These are phyloP conservation scores for Pleurotus pulmonarius DNA, from an alignment of 768 basidiomycete genomes.

Conservation along the genomic window DNA sequence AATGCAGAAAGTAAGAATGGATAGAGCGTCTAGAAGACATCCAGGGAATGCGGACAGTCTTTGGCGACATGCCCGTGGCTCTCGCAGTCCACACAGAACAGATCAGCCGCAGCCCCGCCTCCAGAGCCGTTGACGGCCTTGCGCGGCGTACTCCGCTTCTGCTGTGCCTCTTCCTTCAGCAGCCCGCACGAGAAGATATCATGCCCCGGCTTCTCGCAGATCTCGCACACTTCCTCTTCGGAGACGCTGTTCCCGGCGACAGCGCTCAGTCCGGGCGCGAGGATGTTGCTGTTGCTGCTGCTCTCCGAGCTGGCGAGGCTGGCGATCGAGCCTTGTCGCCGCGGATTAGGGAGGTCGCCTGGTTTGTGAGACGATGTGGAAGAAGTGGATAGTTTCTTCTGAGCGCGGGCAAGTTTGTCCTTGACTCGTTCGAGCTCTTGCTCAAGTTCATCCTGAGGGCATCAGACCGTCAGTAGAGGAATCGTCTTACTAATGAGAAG, in stretches of 20 bases:
- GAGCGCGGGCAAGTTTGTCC: slow-evolving; percentile 56
- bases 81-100: slow-evolving; percentile 85
- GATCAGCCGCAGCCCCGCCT: slow-evolving; percentile 20
- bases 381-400: slow-evolving; percentile 53
- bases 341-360: background rate
- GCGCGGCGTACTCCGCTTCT: slow-evolving; percentile 21
- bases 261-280: slow-evolving; percentile 19
- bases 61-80: slow-evolving; percentile 69
- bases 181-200: slow-evolving; percentile 84
- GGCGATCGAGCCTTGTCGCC: background rate
- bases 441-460: slow-evolving; percentile 75
- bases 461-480: slow-evolving; percentile 4
- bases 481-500: background rate
- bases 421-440: slow-evolving; percentile 76
- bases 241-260: slow-evolving; percentile 17
- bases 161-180: slow-evolving; percentile 50
- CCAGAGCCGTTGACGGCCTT: slow-evolving; percentile 4
- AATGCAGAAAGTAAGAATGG: slow-evolving; percentile 16
- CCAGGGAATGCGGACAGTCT: slow-evolving; percentile 81
- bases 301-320: slow-evolving; percentile 18
- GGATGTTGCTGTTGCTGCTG: background rate
- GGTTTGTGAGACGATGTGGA: slow-evolving; percentile 19
- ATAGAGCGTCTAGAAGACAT: slow-evolving; percentile 62
- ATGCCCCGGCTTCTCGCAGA: slow-evolving; percentile 82
- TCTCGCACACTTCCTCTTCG: slow-evolving; percentile 66